A percentile compares a stretch with the other conserved stretches of the same genome.
Conservation (phyloP, 768 basidiomycete genomes). For the Trametes elegans region DNA sequence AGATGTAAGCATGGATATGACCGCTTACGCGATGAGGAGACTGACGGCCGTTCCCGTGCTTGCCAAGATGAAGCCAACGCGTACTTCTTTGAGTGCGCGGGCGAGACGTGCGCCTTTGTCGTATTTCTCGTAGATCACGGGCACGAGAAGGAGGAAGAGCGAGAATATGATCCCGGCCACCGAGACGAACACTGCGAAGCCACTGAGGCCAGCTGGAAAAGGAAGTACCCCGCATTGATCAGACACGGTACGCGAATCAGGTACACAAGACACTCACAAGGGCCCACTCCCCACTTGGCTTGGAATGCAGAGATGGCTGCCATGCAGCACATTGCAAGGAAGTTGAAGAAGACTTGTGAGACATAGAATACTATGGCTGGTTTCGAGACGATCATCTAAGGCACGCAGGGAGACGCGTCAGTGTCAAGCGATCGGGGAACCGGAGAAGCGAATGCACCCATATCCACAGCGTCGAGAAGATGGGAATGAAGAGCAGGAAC, state of each 20-base stretch:
- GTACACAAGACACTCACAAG: slow-evolving; percentile 57
- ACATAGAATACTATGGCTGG: slow-evolving; percentile 74
- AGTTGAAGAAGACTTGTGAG: slow-evolving; percentile 88
- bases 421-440: slow-evolving; percentile 9
- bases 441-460: slow-evolving; percentile 48
- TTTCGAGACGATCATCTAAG: slow-evolving; percentile 85
- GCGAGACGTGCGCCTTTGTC: slow-evolving; percentile 77
- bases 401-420: slow-evolving; percentile 21
- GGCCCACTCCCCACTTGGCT: slow-evolving; percentile 77
- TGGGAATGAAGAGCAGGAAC: slow-evolving; percentile 64
- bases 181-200: slow-evolving; percentile 82
- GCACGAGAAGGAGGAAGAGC: slow-evolving; percentile 70
- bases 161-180: slow-evolving; percentile 72
- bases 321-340: slow-evolving; percentile 89
- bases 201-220: slow-evolving; percentile 76
- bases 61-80: slow-evolving; percentile 82
- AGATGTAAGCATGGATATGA: background rate
- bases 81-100: slow-evolving; percentile 76
- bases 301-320: slow-evolving; percentile 89
- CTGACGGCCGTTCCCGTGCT: slow-evolving; percentile 63
- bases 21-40: slow-evolving; percentile 74
- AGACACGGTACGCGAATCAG: background rate
- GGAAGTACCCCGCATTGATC: background rate
- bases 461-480: slow-evolving; percentile 64
- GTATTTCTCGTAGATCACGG: slow-evolving; percentile 82